These are phyloP conservation scores for Blastobotrys robertii DNA, from an alignment of 805 yeast genomes.

Conservation along the genomic window DNA sequence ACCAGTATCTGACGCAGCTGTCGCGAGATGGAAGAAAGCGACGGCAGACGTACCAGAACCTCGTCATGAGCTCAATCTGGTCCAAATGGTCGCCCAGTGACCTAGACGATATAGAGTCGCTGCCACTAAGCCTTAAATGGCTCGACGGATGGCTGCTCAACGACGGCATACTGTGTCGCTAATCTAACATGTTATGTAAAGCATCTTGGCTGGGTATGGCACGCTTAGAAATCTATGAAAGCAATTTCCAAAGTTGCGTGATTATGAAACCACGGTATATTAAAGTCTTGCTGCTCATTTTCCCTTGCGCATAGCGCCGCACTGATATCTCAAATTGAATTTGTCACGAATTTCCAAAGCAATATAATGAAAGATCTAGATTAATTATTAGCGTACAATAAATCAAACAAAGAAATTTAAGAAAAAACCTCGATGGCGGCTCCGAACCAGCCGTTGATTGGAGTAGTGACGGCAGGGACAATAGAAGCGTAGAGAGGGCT, in stretches of 20 bases:
- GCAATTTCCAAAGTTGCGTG: no score
- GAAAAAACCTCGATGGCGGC: slow-evolving; percentile 1
- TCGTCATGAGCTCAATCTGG: not conserved
- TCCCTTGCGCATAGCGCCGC: no score
- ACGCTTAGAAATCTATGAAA: no score
- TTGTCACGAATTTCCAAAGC: no score
- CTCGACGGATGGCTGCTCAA: slow-evolving; percentile 8
- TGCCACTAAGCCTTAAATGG: slow-evolving; percentile 5
- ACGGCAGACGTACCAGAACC: slow-evolving; percentile 3
- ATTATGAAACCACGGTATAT: no score
- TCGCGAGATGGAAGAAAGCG: not conserved
- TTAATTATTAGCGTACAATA: no score
- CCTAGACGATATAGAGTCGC: not conserved
- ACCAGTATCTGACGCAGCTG: slow-evolving; percentile 2
- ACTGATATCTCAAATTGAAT: no score
- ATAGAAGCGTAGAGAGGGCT: slow-evolving; percentile 1
- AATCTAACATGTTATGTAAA: no score
- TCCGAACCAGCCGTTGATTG: slow-evolving; percentile 9
- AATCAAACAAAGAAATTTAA: not conserved
- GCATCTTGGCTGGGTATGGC: no score
- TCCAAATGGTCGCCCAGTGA: not conserved
- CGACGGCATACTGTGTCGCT: not conserved
- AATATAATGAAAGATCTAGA: no score
- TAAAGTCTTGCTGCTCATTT: no score
- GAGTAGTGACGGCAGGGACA: slow-evolving; percentile 1